A percentile compares a stretch with the other conserved stretches of the same genome.
phyloP scores from a whole-genome alignment of 805 yeast genomes.

The Trichomonascus vanleenenianus region DNA sequence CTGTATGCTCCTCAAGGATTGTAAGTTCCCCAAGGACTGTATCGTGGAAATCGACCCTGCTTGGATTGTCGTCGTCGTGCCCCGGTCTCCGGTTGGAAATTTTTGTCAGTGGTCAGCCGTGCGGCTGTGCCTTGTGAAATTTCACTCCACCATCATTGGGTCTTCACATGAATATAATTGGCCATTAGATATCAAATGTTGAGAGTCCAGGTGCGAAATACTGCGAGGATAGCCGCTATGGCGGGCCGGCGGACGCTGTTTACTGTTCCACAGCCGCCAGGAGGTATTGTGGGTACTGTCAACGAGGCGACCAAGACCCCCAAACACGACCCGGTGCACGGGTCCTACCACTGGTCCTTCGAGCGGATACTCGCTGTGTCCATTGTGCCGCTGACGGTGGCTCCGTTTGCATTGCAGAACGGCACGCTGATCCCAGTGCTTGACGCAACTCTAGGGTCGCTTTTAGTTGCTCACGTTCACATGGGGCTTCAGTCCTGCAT shows the following conservation, averaged over 20 bases:
- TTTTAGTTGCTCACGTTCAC: constrained; percentile 69
- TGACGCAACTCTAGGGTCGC: constrained; percentile 63
- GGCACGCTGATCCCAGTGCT: constrained; percentile 63
- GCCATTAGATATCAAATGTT: no score
- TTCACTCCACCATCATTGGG: no score
- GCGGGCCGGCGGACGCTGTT: constrained; percentile 3
- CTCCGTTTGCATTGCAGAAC: constrained; percentile 48
- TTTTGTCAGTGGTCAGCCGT: no score
- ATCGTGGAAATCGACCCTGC: no score
- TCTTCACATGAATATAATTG: no score
- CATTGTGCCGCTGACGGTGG: constrained; percentile 66
- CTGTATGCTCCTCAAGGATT: no score
- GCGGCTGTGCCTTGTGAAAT: no score
- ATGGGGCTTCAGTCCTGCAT: constrained; percentile 88
- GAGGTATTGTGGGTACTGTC: constrained; percentile 84
- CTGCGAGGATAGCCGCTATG: no score
- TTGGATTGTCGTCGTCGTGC: no score
- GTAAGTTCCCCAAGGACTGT: no score
- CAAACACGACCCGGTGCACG: constrained; percentile 53
- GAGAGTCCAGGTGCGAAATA: no score
- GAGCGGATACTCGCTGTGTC: constrained; percentile 67
- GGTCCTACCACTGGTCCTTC: constrained; percentile 87
- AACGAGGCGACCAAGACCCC: constrained; percentile 82
- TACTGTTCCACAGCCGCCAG: constrained; percentile 72
- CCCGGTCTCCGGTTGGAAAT: no score